Conservation (phyloP, 73 alveolate genomes). For the Paramecium tetraurelia region DNA sequence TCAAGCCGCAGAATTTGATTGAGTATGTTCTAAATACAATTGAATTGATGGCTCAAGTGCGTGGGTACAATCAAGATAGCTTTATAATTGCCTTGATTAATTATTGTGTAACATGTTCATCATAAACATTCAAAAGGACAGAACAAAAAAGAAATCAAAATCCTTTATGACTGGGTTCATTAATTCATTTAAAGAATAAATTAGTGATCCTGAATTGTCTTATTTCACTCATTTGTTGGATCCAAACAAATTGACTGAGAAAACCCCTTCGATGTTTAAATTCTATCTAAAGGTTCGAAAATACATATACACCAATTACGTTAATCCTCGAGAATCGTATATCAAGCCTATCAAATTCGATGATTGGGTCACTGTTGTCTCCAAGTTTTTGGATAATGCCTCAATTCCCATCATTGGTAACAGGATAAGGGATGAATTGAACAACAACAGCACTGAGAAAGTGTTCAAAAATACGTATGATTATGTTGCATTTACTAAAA, state of each 20-base stretch:
- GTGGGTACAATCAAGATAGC: neutral
- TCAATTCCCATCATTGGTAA: neutral
- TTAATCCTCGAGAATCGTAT: neutral
- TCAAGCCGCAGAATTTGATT: neutral
- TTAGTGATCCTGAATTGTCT: neutral
- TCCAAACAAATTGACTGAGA: neutral
- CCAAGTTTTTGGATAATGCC: neutral
- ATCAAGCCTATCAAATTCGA: constrained; percentile 7
- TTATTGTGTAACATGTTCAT: neutral
- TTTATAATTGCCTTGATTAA: neutral
- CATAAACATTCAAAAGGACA: neutral
- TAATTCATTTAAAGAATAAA: neutral
- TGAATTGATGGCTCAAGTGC: neutral
- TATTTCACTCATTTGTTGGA: neutral
- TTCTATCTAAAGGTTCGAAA: constrained; percentile 25
- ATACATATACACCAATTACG: neutral
- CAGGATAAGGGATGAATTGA: neutral
- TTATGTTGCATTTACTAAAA: neutral
- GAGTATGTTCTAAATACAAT: neutral
- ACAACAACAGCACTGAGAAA: neutral
- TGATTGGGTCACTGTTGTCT: neutral
- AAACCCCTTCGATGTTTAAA: neutral
- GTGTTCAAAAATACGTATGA: constrained; percentile 5
- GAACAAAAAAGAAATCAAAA: neutral
- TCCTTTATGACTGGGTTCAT: neutral